Evolutionary conservation across 805 yeast genomes (phyloP).

Genomic region (Wickerhamiella nectarea): DNA sequence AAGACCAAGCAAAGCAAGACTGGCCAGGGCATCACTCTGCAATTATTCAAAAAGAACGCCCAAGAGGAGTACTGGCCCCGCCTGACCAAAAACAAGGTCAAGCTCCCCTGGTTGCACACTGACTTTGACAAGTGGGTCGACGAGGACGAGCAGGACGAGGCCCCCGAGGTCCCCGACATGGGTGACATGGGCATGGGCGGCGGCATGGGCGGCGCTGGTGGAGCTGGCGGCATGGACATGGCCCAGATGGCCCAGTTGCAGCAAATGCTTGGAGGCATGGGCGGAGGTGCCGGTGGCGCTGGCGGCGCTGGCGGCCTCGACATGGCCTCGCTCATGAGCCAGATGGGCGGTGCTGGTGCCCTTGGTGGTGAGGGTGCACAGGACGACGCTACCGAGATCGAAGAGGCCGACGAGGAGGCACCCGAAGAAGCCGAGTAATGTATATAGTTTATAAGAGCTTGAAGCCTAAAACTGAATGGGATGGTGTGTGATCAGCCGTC

Average conservation of each 20-base stretch:
- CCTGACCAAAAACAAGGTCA: slow-evolving; percentile 73
- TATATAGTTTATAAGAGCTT: neutral
- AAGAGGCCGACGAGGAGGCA: slow-evolving; percentile 18
- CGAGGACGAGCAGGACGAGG: slow-evolving; percentile 90
- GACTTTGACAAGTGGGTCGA: slow-evolving; percentile 98
- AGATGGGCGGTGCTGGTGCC: slow-evolving; percentile 15
- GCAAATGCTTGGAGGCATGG: slow-evolving; percentile 23
- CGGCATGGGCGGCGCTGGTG: slow-evolving; percentile 23
- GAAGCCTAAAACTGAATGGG: too few species aligned
- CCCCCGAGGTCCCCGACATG: slow-evolving; percentile 33
- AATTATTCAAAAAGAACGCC: slow-evolving; percentile 54
- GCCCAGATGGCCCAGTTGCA: slow-evolving; percentile 20
- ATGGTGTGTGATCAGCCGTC: too few species aligned
- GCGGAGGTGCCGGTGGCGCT: slow-evolving; percentile 29
- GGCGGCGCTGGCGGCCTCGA: slow-evolving; percentile 31
- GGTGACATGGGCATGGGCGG: slow-evolving; percentile 24
- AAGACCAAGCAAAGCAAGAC: slow-evolving; percentile 43
- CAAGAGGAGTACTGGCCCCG: slow-evolving; percentile 89
- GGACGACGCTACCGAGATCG: slow-evolving; percentile 13
- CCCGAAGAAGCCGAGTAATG: slow-evolving; percentile 15
- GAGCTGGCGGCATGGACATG: slow-evolving; percentile 19
- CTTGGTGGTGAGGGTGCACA: slow-evolving; percentile 10
- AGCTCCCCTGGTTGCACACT: slow-evolving; percentile 70
- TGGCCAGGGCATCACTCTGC: slow-evolving; percentile 50
- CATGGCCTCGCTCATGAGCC: slow-evolving; percentile 15